Evolutionary conservation across 75 land plant species (phyloP), one percentile per base, ranked within the genome.

Genomic region (Pinus taeda): DNA sequence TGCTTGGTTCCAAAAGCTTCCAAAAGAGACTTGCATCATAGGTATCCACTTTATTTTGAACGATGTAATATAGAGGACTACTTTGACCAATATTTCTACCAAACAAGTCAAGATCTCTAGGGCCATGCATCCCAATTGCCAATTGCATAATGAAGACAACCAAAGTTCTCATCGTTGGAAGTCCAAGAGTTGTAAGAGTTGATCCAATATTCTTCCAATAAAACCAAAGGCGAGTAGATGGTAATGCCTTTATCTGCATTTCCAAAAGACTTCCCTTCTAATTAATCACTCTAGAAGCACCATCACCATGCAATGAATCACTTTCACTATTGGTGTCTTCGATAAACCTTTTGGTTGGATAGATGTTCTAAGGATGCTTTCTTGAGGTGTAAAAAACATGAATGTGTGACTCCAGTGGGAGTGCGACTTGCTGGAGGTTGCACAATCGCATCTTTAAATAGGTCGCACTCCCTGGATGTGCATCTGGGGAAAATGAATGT

Each of bases 1-100:
- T 80, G 82, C 66, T 78, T 75, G 29, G 82, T 57, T n/a, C 82
- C 82, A 59, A 76, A 60, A 59, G 3, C 61, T 64, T 80, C 80
- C 59, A 80, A 80, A 64, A 80, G 67, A 49, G 42, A 45, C 9
- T 18, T 49, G 81, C 82, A 57, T 80, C 59, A 20, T 60, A 42
- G 15, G 37, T 42, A 2, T 62, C 56, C 15, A 49, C 53, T 15
- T 60, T 13, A 78, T 80, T 80, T 1, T 45, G 49, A 20, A 66
- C 73, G 12, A 80, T 60, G 70, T 80, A 80, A 66, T 62, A 77
- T 9, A 80, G 30, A 20, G 82, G 72, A 20, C 77, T 66, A 18
- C 57, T 65, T 6, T 78, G 36, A 17, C 82, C 82, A 57, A 81
- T 57, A 2, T 60, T 79, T 14, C 24, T 56, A n/a, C 78, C 81